Evolutionary conservation across 192 early-diverging fungal genomes (phyloP).

Genomic region (Ambispora gerdemannii): DNA sequence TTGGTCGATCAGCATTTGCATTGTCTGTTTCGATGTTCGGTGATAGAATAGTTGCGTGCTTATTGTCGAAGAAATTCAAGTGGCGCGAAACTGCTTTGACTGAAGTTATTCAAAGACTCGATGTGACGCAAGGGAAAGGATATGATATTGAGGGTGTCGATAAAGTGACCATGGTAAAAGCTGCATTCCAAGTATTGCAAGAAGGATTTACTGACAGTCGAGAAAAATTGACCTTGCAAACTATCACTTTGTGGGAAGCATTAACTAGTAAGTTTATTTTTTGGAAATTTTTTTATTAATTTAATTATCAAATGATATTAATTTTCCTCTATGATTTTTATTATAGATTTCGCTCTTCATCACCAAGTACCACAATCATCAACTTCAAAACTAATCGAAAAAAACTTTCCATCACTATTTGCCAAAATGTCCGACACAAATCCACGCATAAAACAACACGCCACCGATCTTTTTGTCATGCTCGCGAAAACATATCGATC

Average conservation of each 20-base stretch:
- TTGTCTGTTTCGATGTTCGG: constrained; percentile 50
- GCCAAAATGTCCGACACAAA: constrained; percentile 57
- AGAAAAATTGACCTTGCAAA: constrained; percentile 48
- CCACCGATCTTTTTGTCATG: constrained; percentile 46
- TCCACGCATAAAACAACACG: constrained; percentile 47
- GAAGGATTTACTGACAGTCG: constrained; percentile 50
- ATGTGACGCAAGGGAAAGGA: constrained; percentile 39
- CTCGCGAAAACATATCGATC: constrained; percentile 51
- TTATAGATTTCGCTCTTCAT: constrained; percentile 49
- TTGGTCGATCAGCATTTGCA: constrained; percentile 34
- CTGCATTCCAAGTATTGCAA: constrained; percentile 48
- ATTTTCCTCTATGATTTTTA: background rate
- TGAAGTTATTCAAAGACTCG: constrained; percentile 41
- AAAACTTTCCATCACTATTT: constrained; percentile 46
- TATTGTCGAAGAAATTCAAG: constrained; percentile 49
- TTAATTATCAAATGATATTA: background rate
- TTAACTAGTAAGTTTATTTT: constrained; percentile 35
- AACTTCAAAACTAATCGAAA: constrained; percentile 48
- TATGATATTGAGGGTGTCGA: constrained; percentile 33
- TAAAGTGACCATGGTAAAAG: constrained; percentile 42
- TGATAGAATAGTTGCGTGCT: constrained; percentile 41
- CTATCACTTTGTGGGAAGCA: constrained; percentile 51
- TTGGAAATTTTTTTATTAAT: background rate
- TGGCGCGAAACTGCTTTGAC: constrained; percentile 54
- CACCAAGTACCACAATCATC: constrained; percentile 45